Conservation (phyloP, 257 asterid species). For the Ajuga chamaepitys region DNA sequence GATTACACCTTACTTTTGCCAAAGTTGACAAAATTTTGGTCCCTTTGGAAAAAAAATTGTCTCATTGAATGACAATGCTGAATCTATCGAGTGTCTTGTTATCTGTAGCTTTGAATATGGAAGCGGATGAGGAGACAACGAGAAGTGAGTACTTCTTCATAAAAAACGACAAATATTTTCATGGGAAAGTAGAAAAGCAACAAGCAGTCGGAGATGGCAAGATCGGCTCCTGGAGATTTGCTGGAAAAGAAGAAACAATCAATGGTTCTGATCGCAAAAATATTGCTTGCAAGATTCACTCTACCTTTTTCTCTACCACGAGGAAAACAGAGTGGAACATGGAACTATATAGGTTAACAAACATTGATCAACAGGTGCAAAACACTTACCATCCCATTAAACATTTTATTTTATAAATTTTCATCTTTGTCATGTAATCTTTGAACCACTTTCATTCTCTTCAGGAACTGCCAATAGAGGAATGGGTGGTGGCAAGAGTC, state of each 20-base stretch:
- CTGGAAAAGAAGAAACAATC: background rate
- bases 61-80: too few species aligned
- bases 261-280: background rate
- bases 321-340: constrained; percentile 3
- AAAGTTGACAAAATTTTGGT: too few species aligned
- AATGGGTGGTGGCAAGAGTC: constrained; percentile 15
- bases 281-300: background rate
- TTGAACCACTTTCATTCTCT: too few species aligned
- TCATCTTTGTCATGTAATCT: background rate
- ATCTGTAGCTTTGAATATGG: background rate
- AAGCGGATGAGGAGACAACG: background rate
- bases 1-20: too few species aligned
- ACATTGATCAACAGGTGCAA: background rate
- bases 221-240: background rate
- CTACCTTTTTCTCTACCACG: background rate
- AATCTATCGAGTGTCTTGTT: background rate
- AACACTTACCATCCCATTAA: too few species aligned
- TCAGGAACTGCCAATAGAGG: background rate
- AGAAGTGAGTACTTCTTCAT: background rate
- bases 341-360: background rate
- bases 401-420: background rate
- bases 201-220: background rate
- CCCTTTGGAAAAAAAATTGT: too few species aligned
- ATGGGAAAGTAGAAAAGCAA: background rate
- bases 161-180: background rate